Conservation (phyloP, 495 filamentous ascomycete species). For the Staphylotrichum tortipilum region DNA sequence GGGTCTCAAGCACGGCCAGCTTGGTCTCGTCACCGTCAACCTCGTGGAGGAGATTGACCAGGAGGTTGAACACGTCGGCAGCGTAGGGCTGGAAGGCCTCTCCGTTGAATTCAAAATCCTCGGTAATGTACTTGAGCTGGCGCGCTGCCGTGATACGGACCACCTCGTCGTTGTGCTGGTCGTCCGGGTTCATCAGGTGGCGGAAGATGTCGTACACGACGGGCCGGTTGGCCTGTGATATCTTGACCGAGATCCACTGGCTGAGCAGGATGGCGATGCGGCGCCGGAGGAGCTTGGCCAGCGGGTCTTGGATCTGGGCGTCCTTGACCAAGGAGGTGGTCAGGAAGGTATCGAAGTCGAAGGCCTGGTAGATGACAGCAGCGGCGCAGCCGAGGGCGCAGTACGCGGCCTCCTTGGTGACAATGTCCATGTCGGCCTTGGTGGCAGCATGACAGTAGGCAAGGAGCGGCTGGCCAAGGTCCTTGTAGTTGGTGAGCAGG, state of each 20-base stretch:
- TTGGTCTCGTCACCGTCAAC: slow-evolving; percentile 80
- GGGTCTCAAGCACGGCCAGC: slow-evolving; percentile 75
- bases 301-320: slow-evolving; percentile 62
- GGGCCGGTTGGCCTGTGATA: slow-evolving; percentile 51
- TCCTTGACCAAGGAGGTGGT: slow-evolving; percentile 66
- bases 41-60: slow-evolving; percentile 70
- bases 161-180: slow-evolving; percentile 78
- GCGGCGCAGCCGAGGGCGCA: slow-evolving; percentile 84
- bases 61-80: slow-evolving; percentile 51
- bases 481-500: slow-evolving; percentile 76
- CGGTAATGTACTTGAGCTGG: slow-evolving; percentile 67
- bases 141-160: slow-evolving; percentile 86
- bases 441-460: slow-evolving; percentile 68
- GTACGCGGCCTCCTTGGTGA: slow-evolving; percentile 88
- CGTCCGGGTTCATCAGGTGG: slow-evolving; percentile 69
- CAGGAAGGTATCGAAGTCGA: slow-evolving; percentile 79
- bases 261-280: slow-evolving; percentile 80
- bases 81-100: slow-evolving; percentile 67
- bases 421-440: slow-evolving; percentile 57
- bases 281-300: slow-evolving; percentile 79
- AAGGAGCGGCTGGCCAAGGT: slow-evolving; percentile 63
- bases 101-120: slow-evolving; percentile 71
- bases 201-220: slow-evolving; percentile 85
- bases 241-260: slow-evolving; percentile 77
- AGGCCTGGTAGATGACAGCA: slow-evolving; percentile 51